These are phyloP conservation scores for Dissoconium aciculare DNA, from an alignment of 2,329 filamentous ascomycete species.

Conservation along the genomic window DNA sequence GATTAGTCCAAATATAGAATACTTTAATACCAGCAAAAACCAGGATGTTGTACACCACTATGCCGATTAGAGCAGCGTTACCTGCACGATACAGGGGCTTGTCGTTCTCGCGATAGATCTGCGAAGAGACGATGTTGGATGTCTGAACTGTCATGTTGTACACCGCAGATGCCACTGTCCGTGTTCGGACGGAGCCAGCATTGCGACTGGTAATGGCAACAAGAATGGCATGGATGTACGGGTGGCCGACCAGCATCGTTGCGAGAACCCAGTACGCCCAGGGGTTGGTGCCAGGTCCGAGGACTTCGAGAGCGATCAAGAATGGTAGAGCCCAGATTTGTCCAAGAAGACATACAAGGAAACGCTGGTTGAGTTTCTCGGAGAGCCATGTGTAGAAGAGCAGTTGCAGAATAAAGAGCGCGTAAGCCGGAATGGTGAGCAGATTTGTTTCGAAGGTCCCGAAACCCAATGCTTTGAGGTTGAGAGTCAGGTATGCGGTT, in stretches of 20 bases:
- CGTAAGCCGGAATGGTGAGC: conserved; percentile 30
- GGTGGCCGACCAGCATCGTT: conserved; percentile 26
- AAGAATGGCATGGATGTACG: conserved; percentile 40
- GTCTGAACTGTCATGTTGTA: conserved; percentile 41
- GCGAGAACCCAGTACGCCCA: conserved; percentile 28
- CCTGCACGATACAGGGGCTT: conserved; percentile 40
- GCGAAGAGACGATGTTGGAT: conserved; percentile 23
- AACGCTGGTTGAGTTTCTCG: conserved; percentile 37
- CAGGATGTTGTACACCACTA: conserved; percentile 36
- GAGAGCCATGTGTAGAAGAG: conserved; percentile 34
- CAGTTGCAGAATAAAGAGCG: conserved; percentile 37
- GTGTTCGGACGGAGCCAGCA: conserved; percentile 45
- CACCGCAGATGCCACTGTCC: conserved; percentile 47
- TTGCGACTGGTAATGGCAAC: conserved; percentile 49
- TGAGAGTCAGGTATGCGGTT: conserved; percentile 26
- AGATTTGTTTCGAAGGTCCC: conserved; percentile 30
- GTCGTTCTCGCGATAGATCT: conserved; percentile 42
- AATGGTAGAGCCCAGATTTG: conserved; percentile 30
- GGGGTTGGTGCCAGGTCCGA: conserved; percentile 21
- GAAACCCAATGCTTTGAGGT: conserved; percentile 26
- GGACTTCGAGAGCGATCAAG: conserved; percentile 24
- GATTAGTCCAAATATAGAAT: conserved; percentile 40
- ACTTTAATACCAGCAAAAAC: conserved; percentile 38
- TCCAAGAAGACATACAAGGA: conserved; percentile 32
- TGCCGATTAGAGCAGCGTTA: conserved; percentile 38